Evolutionary conservation across 2,329 filamentous ascomycete species (phyloP).

Genomic region (Lecanicillium sp.): DNA sequence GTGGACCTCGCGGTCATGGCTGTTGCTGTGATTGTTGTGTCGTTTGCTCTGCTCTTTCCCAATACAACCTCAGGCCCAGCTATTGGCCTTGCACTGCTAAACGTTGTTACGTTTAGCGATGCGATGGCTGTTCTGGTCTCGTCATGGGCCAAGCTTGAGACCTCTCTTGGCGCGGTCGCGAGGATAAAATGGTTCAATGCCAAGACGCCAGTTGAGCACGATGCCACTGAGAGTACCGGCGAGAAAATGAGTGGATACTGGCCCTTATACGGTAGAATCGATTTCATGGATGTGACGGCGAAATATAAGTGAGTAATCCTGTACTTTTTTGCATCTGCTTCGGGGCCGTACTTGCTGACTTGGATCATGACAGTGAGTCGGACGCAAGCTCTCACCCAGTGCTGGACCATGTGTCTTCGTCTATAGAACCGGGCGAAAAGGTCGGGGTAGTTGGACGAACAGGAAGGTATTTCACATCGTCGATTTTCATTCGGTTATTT

Average conservation of each 20-base stretch:
- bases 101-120: constrained; percentile 17
- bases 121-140: background rate
- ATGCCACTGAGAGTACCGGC: no score
- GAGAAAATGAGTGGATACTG: no score
- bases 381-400: constrained; percentile 8
- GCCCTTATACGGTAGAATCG: constrained; percentile 10
- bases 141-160: constrained; percentile 10
- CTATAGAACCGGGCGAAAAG: constrained; percentile 17
- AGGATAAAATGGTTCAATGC: constrained; percentile 9
- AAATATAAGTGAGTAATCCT: constrained; percentile 10
- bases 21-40: constrained; percentile 34
- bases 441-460: constrained; percentile 27
- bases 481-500: no score
- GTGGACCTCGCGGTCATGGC: constrained; percentile 36
- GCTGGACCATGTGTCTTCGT: constrained; percentile 17
- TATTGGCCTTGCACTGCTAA: constrained; percentile 10
- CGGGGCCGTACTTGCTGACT: no score
- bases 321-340: no score
- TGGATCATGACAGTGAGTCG: background rate
- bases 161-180: constrained; percentile 14
- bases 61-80: constrained; percentile 2
- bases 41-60: constrained; percentile 26
- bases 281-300: constrained; percentile 10
- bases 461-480: constrained; percentile 21
- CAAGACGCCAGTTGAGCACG: constrained; percentile 3